Evolutionary conservation across 1,139 yeast species (phyloP).

Genomic region (Arxiozyma slooffiae): DNA sequence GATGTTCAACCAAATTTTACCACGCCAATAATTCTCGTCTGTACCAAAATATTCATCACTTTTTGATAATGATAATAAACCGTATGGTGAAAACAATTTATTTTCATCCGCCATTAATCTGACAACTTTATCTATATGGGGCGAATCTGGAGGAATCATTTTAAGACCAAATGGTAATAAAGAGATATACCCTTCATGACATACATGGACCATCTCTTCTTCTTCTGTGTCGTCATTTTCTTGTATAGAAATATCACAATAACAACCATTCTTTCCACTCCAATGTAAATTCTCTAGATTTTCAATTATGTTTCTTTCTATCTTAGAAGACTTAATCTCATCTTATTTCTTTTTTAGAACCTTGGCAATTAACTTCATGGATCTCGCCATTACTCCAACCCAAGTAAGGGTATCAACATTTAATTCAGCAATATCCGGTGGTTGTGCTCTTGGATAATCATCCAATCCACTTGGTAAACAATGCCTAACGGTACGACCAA

Average conservation of each 20-base stretch:
- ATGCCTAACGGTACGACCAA: constrained; percentile 78
- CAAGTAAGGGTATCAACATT: constrained; percentile 85
- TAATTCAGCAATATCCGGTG: constrained; percentile 79
- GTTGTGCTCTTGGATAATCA: constrained; percentile 82
- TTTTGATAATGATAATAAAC: constrained; percentile 73
- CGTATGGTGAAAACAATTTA: constrained; percentile 69
- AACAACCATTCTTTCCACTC: constrained; percentile 56
- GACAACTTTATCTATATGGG: constrained; percentile 44
- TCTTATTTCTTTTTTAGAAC: constrained; percentile 55
- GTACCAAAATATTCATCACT: constrained; percentile 56
- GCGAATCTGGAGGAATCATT: constrained; percentile 48
- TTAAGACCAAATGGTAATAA: constrained; percentile 76
- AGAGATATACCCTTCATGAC: constrained; percentile 84
- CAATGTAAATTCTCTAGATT: constrained; percentile 74
- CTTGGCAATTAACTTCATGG: constrained; percentile 67
- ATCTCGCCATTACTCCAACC: constrained; percentile 86
- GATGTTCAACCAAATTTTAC: constrained; percentile 88
- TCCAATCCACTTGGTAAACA: constrained; percentile 91
- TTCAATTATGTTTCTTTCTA: constrained; percentile 47
- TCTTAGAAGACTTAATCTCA: constrained; percentile 39
- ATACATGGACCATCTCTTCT: constrained; percentile 37
- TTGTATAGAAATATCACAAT: constrained; percentile 77
- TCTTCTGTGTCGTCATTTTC: constrained; percentile 45
- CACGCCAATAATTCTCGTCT: constrained; percentile 92
- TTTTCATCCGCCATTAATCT: constrained; percentile 56